Conservation (phyloP, 2,329 filamentous ascomycete species). For the Penicillium sp. region DNA sequence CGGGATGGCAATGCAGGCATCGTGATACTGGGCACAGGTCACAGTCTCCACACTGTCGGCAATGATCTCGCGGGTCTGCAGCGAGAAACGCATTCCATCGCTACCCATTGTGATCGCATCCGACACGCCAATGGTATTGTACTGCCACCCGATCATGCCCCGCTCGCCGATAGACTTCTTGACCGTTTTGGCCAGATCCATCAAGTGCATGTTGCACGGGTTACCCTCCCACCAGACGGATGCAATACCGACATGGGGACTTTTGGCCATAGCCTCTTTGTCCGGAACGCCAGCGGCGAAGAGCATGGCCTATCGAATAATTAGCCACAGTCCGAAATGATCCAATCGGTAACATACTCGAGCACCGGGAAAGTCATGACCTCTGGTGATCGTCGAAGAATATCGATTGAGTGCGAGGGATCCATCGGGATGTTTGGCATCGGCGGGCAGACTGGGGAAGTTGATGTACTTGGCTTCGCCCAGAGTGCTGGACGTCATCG, state of each 20-base stretch:
- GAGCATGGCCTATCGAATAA: conserved; percentile 71
- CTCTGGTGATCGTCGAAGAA: conserved; percentile 76
- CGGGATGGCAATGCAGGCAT: conserved; percentile 88
- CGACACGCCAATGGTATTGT: conserved; percentile 85
- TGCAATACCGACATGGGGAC: conserved; percentile 85
- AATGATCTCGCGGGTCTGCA: conserved; percentile 88
- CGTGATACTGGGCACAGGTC: conserved; percentile 86
- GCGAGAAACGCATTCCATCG: conserved; percentile 91
- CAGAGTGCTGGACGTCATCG: conserved; percentile 27
- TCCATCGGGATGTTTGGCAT: conserved; percentile 53
- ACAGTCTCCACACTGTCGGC: conserved; percentile 93
- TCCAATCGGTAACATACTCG: conserved; percentile 56
- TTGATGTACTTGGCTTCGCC: conserved; percentile 55
- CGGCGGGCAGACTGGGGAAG: conserved; percentile 56
- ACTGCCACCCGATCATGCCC: conserved; percentile 91
- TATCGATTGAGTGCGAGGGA: conserved; percentile 75
- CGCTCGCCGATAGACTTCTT: conserved; percentile 78
- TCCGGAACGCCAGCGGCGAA: conserved; percentile 88
- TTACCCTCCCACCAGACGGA: conserved; percentile 98
- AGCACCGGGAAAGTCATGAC: conserved; percentile 87
- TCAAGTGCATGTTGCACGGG: conserved; percentile 78
- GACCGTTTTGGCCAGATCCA: conserved; percentile 83
- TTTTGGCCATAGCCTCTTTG: conserved; percentile 80
- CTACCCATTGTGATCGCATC: conserved; percentile 95
- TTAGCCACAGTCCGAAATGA: conserved; percentile 3